Evolutionary conservation across 2,329 filamentous ascomycete species (phyloP).

Genomic region (Fusarium nisikadoi): DNA sequence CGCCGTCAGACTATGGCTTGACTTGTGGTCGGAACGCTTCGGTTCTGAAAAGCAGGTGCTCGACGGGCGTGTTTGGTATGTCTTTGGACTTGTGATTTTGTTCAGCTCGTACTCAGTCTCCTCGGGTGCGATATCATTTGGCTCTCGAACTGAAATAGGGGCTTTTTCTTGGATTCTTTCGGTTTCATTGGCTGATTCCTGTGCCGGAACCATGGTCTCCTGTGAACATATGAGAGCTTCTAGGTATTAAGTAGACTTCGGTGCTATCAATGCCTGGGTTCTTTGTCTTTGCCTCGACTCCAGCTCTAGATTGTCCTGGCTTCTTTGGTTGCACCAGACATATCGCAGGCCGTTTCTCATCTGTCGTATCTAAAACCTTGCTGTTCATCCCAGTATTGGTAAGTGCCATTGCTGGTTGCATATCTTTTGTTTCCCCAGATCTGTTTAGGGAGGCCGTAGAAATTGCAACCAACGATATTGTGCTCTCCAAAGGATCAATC

Average conservation of each 20-base stretch:
- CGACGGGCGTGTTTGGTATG: neutral
- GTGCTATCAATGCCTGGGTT: neutral
- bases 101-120: neutral
- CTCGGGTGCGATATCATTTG: neutral
- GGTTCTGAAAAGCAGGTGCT: neutral
- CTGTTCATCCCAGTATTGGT: neutral
- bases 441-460: neutral
- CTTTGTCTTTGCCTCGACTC: neutral
- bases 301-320: neutral
- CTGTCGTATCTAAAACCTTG: neutral
- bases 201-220: neutral
- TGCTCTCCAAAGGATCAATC: conserved; percentile 10
- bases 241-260: neutral
- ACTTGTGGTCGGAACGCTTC: neutral
- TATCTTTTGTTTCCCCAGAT: neutral
- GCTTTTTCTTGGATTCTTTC: neutral
- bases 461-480: neutral
- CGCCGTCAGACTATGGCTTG: neutral
- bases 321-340: too few species aligned
- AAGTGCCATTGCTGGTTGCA: neutral
- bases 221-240: neutral
- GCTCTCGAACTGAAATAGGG: neutral
- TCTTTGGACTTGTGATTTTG: neutral
- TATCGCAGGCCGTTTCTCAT: neutral
- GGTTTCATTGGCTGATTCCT: neutral